Base-by-base conservation (phyloP, 345 rosid species). In the Dipteronia sinensis region DNA sequence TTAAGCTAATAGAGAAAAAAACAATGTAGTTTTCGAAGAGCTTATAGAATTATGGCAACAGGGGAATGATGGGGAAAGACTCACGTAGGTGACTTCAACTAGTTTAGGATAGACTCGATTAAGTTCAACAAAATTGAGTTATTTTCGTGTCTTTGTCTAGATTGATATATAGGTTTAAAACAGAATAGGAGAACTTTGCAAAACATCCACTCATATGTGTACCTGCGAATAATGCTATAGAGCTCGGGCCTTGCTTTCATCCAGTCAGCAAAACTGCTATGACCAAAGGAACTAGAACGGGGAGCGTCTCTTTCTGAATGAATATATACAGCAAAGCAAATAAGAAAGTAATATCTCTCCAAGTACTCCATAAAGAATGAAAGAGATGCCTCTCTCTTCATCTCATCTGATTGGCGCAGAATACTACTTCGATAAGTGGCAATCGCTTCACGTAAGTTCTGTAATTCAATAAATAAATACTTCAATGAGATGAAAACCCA, bases 241-340 rank as follows among this genome's bases (percentile, higher is more conserved):
- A 95, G 87, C 83, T 95, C 99, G 55, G 99, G 99, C 83, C 99
- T 90, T 71, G 99, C 98, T 85, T 86, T 89, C 99, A 95, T 95
- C 99, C 99, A 95, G 82, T 93, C 99, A 86, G 96, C 81, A 86
- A 93, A 95, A 87, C 93, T 87, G 87, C 91, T 92, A 77, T 87
- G 89, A 72, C 87, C 89, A 77, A 83, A 81, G 76, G 92, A 91
- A 85, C 89, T 89, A 83, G 97, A 91, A 79, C 87, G 89, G 49
- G 92, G 92, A 55, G 89, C 92, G 82, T 87, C 88, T 81, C 98
- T 89, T 82, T 93, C 98, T n/a, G 99, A 91, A 86, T 96, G 97
- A 85, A 96, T 83, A 79, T 92, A 92, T 38, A 96, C 98, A 69
- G 99, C 88, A 87, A 96, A 96, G 86, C 99, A 96, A 85, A 96